Percentiles rank a stretch among this genome's conserved stretches.
phyloP scores from a whole-genome alignment of 192 early-diverging fungal species.

The Mortierella antarctica region DNA sequence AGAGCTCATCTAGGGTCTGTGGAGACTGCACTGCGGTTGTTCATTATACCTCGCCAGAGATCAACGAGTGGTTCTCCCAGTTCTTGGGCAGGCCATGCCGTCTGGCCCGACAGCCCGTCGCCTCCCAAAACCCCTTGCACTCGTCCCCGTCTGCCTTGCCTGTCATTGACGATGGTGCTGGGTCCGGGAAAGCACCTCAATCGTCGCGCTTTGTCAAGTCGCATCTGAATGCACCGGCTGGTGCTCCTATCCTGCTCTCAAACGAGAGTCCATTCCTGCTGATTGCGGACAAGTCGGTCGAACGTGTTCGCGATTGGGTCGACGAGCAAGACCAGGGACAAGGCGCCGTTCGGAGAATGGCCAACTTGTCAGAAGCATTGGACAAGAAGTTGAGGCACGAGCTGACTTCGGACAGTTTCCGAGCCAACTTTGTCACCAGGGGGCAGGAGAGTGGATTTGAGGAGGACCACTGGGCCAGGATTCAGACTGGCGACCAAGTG shows the following conservation, averaged over 20 bases:
- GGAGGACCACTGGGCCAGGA: conserved; percentile 71
- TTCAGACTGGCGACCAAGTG: conserved; percentile 57
- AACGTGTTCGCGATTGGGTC: conserved; percentile 65
- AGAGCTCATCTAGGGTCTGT: conserved; percentile 51
- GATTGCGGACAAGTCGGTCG: conserved; percentile 68
- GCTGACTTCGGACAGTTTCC: conserved; percentile 62
- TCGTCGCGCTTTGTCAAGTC: conserved; percentile 50
- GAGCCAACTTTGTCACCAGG: conserved; percentile 76
- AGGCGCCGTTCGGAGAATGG: conserved; percentile 36
- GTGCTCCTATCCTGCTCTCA: conserved; percentile 65
- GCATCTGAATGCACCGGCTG: conserved; percentile 45
- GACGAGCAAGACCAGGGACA: conserved; percentile 42
- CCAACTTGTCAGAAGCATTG: conserved; percentile 17
- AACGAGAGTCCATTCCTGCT: conserved; percentile 81
- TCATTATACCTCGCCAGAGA: conserved; percentile 45
- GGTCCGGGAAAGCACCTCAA: background rate
- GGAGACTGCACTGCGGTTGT: conserved; percentile 50
- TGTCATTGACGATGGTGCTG: background rate
- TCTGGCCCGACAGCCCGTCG: conserved; percentile 50
- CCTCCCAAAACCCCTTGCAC: conserved; percentile 7
- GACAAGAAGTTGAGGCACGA: conserved; percentile 35
- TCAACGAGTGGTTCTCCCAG: conserved; percentile 59
- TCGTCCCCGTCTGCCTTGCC: background rate
- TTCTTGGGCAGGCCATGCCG: conserved; percentile 57
- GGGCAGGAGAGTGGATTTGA: conserved; percentile 62